Evolutionary conservation across 495 filamentous ascomycete species (phyloP).

Genomic region (Bathelium albidoporum): DNA sequence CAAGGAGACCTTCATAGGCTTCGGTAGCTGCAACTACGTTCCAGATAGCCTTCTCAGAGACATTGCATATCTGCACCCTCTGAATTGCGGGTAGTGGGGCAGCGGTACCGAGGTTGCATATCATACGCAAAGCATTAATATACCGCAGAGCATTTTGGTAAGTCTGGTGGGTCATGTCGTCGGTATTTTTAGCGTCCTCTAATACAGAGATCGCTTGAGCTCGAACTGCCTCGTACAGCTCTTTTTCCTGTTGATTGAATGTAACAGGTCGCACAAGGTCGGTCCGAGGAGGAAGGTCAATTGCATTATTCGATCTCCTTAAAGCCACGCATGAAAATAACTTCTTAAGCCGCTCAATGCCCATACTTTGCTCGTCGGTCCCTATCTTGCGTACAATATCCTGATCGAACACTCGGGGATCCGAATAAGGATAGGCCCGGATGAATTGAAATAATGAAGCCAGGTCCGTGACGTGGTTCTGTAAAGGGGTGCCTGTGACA

Average conservation of each 20-base stretch:
- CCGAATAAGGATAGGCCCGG: not conserved
- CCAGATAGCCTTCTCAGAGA: not conserved
- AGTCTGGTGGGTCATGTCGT: not conserved
- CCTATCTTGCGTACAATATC: not conserved
- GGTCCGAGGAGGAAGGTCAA: not conserved
- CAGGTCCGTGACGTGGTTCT: not conserved
- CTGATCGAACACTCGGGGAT: not conserved
- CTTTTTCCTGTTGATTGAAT: not conserved
- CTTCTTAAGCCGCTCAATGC: not conserved
- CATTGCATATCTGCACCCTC: not conserved
- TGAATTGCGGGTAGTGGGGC: not conserved
- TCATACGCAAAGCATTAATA: not conserved
- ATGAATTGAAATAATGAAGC: slow-evolving; percentile 2
- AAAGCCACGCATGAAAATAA: not conserved
- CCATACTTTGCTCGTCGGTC: not conserved
- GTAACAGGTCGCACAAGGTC: not conserved
- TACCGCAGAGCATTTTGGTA: not conserved
- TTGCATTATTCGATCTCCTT: not conserved
- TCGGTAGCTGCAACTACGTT: not conserved
- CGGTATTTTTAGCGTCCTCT: not conserved
- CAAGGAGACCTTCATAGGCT: not conserved
- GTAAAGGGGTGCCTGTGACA: not conserved
- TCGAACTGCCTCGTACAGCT: not conserved
- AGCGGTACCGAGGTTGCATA: not conserved
- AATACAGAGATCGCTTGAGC: not conserved